Evolutionary conservation across 2,329 filamentous ascomycete genomes (phyloP), one percentile per base, ranked within the genome.

Genomic region (Diplodia corticola): DNA sequence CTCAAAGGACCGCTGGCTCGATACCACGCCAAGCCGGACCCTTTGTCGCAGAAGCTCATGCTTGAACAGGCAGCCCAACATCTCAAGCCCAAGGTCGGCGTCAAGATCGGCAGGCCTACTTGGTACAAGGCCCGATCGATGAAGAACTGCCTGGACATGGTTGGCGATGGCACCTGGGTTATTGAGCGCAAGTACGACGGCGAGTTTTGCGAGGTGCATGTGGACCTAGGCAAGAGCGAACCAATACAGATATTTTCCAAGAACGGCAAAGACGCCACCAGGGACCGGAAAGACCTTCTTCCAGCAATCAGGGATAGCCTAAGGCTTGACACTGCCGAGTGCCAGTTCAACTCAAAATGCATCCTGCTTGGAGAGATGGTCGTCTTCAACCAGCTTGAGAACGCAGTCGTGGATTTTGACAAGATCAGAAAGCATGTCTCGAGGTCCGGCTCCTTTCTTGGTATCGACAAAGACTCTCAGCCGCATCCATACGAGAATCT

Each of bases 171-270:
- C 17, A 84, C 79, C 13, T 87, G 93, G 85, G 91, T 89, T 67
- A 84, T 92, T 26, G 92, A 96, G 75, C 83, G 88, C 61, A 96
- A 96, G 74, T 87, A 96, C 68, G 92, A 96, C 71, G 92, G 91
- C 33, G 93, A 97, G 76, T 97, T 95, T 70, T 96, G 91, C 71
- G 93, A 97, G 75, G 87, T 97, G 33, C 93, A 97, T 72, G 81
- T 97, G 46, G 88, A 96, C 72, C 79, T 91, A 6, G 80, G 80
- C 9, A 86, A 85, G 59, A 79, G 79, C 15, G 33, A 83, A 0
- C 85, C 82, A 55, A 87, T 96, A 30, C 89, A 90, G 69, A 94
- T 97, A 33, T 97, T 95, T 74, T 96, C 92, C 10, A 97, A 97
- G 75, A 95, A 92, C 72, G 92, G 93, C 67, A 96, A 95, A 74